Conservation (phyloP, 345 rosid genomes). For the Eucalyptus erythrocorys region DNA sequence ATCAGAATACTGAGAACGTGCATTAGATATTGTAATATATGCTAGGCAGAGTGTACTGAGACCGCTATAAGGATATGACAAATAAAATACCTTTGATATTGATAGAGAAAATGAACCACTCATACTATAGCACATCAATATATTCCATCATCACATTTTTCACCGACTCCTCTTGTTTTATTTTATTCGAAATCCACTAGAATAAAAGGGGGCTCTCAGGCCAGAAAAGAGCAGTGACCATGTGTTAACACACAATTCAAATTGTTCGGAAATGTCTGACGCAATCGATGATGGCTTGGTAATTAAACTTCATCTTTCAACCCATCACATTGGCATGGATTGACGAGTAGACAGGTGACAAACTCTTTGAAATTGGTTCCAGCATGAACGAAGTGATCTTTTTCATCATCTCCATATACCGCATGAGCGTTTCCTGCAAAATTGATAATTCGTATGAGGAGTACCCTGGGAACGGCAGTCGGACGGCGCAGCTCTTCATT, state of each 20-base stretch:
- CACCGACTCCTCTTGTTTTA: neutral
- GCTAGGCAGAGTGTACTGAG: no score
- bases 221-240: neutral
- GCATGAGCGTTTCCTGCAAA: neutral
- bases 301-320: neutral
- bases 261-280: neutral
- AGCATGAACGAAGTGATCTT: neutral
- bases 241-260: neutral
- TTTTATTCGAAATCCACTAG: neutral
- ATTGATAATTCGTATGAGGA: constrained; percentile 2
- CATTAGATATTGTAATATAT: no score
- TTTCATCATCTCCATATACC: neutral
- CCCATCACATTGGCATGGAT: neutral
- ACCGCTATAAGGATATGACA: no score
- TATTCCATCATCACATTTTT: neutral
- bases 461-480: neutral
- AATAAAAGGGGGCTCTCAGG: neutral
- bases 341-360: neutral
- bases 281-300: neutral
- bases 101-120: no score
- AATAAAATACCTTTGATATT: no score
- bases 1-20: no score
- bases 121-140: no score
- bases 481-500: neutral
- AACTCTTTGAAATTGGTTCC: neutral